Conservation (phyloP, 176 grass and related monocot species). For the Stipa capillata region DNA sequence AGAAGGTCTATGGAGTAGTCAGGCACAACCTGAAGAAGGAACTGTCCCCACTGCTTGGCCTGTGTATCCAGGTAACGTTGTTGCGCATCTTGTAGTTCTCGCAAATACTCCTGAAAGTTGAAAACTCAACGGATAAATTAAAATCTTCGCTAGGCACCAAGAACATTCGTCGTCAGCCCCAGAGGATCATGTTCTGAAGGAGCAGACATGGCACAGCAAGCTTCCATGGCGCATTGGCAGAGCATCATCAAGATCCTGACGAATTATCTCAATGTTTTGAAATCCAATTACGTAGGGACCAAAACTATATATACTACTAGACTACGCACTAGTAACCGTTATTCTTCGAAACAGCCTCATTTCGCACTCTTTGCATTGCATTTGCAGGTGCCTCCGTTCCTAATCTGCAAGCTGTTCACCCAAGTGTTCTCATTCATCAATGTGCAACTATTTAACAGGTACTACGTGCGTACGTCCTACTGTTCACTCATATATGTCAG, state of each 20-base stretch:
- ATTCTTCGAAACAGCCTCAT: background rate
- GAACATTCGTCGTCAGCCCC: slow-evolving; percentile 43
- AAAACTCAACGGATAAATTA: background rate
- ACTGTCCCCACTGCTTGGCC: slow-evolving; percentile 44
- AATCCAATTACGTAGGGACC: slow-evolving; percentile 41
- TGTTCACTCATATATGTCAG: background rate
- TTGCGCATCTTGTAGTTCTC: background rate
- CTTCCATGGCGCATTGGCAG: slow-evolving; percentile 57
- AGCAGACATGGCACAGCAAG: slow-evolving; percentile 41
- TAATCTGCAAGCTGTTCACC: slow-evolving; percentile 52
- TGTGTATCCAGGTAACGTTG: slow-evolving; percentile 62
- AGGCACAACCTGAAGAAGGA: slow-evolving; percentile 71
- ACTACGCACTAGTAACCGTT: background rate
- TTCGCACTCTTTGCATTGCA: background rate
- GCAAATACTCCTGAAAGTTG: background rate
- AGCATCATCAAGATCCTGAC: slow-evolving; percentile 57
- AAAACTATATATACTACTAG: background rate
- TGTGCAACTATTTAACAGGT: slow-evolving; percentile 78
- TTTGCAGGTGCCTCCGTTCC: slow-evolving; percentile 42
- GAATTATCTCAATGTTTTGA: slow-evolving; percentile 34
- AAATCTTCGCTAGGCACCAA: slow-evolving; percentile 28
- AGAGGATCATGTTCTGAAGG: slow-evolving; percentile 39
- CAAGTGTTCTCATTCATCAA: slow-evolving; percentile 78
- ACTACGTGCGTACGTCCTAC: background rate
- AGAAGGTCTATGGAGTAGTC: slow-evolving; percentile 72